Conservation (phyloP, 768 basidiomycete genomes). For the Suillus luteus region DNA sequence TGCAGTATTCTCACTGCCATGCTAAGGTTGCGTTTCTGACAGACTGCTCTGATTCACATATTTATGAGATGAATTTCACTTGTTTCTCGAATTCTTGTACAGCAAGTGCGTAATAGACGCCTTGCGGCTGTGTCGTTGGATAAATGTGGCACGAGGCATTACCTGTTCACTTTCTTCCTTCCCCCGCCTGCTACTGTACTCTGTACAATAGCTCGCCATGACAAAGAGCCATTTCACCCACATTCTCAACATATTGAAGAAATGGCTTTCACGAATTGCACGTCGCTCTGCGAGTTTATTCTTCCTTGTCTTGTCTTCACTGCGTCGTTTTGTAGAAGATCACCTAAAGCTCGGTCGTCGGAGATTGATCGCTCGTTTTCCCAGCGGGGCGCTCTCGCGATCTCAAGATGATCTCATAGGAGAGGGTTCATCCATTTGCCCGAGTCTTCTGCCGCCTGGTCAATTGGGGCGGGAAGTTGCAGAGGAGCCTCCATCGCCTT, state of each 20-base stretch:
- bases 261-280: constrained; percentile 7
- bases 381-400: neutral
- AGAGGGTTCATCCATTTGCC: neutral
- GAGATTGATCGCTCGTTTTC: neutral
- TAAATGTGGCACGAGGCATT: neutral
- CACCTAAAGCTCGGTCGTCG: neutral
- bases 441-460: constrained; percentile 2
- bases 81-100: neutral
- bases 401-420: neutral
- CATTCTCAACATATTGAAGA: constrained; percentile 2
- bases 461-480: neutral
- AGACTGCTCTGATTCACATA: neutral
- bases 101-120: neutral
- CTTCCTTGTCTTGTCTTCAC: neutral
- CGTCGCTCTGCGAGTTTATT: constrained; percentile 6
- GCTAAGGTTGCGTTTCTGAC: neutral
- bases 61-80: neutral
- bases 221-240: neutral
- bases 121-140: neutral
- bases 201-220: neutral
- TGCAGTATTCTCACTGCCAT: neutral
- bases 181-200: neutral
- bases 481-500: constrained; percentile 8
- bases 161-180: neutral
- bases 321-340: neutral